These are phyloP conservation scores for Toxicodendron radicans DNA, from an alignment of 345 rosid species.

Conservation along the genomic window DNA sequence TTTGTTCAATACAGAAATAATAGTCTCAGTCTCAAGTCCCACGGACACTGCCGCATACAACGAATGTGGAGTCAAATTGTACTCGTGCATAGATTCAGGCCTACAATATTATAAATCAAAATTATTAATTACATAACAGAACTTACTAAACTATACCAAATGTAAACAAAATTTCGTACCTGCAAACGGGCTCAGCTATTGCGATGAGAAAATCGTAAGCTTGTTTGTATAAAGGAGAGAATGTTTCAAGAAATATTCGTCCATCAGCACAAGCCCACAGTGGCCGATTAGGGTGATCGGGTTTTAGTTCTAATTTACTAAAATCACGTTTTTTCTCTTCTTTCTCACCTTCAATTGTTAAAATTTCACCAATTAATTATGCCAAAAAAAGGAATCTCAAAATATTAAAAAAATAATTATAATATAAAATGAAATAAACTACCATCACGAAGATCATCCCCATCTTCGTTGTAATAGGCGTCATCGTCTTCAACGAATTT, in stretches of 20 bases:
- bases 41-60: slow-evolving; percentile 95
- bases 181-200: slow-evolving; percentile 99
- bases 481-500: slow-evolving; percentile 50
- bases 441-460: slow-evolving; percentile 77
- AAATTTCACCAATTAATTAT: slow-evolving; percentile 1
- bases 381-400: neutral
- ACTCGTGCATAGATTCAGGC: slow-evolving; percentile 99
- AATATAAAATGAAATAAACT: neutral
- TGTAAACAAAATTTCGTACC: slow-evolving; percentile 34
- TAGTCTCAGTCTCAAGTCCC: slow-evolving; percentile 91
- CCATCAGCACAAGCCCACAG: slow-evolving; percentile 98
- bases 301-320: slow-evolving; percentile 72
- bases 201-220: slow-evolving; percentile 97
- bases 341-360: slow-evolving; percentile 40
- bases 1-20: slow-evolving; percentile 79
- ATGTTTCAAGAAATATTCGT: slow-evolving; percentile 80
- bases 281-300: slow-evolving; percentile 81
- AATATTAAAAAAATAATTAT: neutral
- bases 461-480: slow-evolving; percentile 47
- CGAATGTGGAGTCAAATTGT: slow-evolving; percentile 92
- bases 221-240: slow-evolving; percentile 84
- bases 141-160: neutral
- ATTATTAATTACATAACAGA: slow-evolving; percentile 8
- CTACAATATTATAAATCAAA: slow-evolving; percentile 32
- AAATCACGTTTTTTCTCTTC: slow-evolving; percentile 75